Evolutionary conservation across 2,329 filamentous ascomycete species (phyloP).

Genomic region (Blastomyces gilchristii): DNA sequence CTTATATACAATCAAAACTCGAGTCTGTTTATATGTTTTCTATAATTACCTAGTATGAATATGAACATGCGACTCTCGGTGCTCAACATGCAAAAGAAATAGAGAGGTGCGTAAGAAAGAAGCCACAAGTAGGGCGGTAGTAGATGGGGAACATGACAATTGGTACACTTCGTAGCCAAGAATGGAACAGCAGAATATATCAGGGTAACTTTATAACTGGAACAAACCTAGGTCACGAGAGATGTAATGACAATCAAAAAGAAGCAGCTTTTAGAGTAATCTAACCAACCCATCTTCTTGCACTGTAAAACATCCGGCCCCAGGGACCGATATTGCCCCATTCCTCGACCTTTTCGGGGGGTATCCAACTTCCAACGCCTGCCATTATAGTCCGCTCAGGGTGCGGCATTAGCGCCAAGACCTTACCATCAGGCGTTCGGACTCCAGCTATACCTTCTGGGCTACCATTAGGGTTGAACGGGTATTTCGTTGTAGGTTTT

Average conservation of each 20-base stretch:
- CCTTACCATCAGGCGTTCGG: slow-evolving; percentile 63
- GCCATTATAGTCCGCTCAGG: slow-evolving; percentile 80
- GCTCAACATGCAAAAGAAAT: not conserved
- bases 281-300: slow-evolving; percentile 73
- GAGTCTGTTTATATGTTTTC: not conserved
- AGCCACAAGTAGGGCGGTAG: not conserved
- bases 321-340: slow-evolving; percentile 81
- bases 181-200: not conserved
- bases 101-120: not conserved
- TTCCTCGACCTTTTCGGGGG: slow-evolving; percentile 48
- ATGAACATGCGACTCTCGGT: not conserved
- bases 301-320: slow-evolving; percentile 77
- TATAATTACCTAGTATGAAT: not conserved
- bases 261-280: not conserved
- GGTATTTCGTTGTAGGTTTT: slow-evolving; percentile 68
- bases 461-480: slow-evolving; percentile 81
- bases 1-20: not conserved
- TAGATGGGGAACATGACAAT: not conserved
- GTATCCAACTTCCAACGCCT: slow-evolving; percentile 66
- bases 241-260: not conserved
- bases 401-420: slow-evolving; percentile 86
- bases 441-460: slow-evolving; percentile 73
- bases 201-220: not conserved
- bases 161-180: not conserved
- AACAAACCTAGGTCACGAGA: not conserved